A percentile compares a stretch with the other conserved stretches of the same genome.
Evolutionary conservation across 192 early-diverging fungal species (phyloP).

Genomic region (Entophlyctis helioformis): DNA sequence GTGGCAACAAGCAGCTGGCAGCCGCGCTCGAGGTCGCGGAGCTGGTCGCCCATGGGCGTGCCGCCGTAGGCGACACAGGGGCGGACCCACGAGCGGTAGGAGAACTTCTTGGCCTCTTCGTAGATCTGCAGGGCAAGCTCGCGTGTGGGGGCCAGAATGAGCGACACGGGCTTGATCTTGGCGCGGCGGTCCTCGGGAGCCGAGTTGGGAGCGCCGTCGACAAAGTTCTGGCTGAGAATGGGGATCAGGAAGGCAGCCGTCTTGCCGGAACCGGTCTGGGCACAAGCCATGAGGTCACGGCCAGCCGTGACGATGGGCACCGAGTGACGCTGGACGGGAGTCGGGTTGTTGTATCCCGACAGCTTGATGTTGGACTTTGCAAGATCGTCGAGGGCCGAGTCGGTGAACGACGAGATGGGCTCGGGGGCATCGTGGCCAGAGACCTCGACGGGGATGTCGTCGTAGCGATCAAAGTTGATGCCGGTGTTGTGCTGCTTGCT

Average conservation of each 20-base stretch:
- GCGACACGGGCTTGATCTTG: conserved; percentile 51
- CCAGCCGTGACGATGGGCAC: conserved; percentile 39
- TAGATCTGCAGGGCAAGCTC: conserved; percentile 91
- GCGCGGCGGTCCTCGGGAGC: conserved; percentile 34
- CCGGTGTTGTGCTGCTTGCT: conserved; percentile 76
- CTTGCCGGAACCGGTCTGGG: conserved; percentile 85
- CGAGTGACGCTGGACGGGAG: conserved; percentile 73
- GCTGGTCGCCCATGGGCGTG: conserved; percentile 67
- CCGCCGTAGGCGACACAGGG: conserved; percentile 86
- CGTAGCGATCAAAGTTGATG: conserved; percentile 99
- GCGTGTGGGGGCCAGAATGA: conserved; percentile 91
- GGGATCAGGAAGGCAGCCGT: conserved; percentile 97
- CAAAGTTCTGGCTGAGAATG: conserved; percentile 85
- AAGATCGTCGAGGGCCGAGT: conserved; percentile 68
- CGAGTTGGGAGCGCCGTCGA: conserved; percentile 43
- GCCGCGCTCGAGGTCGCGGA: conserved; percentile 70
- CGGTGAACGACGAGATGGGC: conserved; percentile 51
- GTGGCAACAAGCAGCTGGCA: conserved; percentile 91
- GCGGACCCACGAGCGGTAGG: conserved; percentile 61
- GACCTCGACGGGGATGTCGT: conserved; percentile 96
- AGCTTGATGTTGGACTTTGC: conserved; percentile 83
- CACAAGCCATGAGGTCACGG: conserved; percentile 98
- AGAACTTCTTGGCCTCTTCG: conserved; percentile 67
- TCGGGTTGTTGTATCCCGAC: conserved; percentile 76
- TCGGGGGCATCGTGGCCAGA: conserved; percentile 35